Evolutionary conservation across 176 grass and related monocot genomes (phyloP), one percentile per base, ranked within the genome.

Genomic region (Stipa capillata): DNA sequence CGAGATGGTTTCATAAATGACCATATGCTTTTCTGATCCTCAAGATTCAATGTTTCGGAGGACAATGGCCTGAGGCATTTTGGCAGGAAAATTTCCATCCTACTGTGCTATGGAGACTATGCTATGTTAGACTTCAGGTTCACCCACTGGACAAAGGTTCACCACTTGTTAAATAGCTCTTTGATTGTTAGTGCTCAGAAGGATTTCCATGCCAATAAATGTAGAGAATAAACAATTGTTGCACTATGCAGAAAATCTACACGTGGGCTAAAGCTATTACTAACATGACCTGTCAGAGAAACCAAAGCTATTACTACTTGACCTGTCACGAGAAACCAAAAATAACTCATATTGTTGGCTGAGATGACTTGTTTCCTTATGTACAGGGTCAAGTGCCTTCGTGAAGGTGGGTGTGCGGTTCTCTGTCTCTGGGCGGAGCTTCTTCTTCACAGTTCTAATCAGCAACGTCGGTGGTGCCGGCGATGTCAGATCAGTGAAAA

Each of bases 401-500:
- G 92, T 37, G 90, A 99, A 40, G 96, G 86, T 0, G 92, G n/a
- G 96, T 3, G 85, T 95, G 48, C 84, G 92, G 13, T 99, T 95
- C 36, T 51, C 92, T 1, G 72, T 99, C 20, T 80, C 88, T 0
- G 92, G 96, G 15, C 84, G 82, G 23, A 78, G 79, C 32, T 93
- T 93, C 88, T 95, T 99, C 84, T 69, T 89, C 41, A 87, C 85
- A 0, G 90, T 99, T 21, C 85, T 99, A 50, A 87, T 99, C 56
- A 95, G 92, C 86, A 99, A 99, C 5, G 96, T 99, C 27, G 96
- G 92, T 10, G 96, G 96, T 0, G 92, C 90, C 0, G 96, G 96
- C 0, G 92, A 99, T 80, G 64, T 99, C 34, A 85, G 45, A n/a
- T 88, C 88, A 42, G 92, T 95, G 62, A 99, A 99, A 41, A 82